Conservation (phyloP, 78 protist species). For the Carpediemonas membranifera region DNA sequence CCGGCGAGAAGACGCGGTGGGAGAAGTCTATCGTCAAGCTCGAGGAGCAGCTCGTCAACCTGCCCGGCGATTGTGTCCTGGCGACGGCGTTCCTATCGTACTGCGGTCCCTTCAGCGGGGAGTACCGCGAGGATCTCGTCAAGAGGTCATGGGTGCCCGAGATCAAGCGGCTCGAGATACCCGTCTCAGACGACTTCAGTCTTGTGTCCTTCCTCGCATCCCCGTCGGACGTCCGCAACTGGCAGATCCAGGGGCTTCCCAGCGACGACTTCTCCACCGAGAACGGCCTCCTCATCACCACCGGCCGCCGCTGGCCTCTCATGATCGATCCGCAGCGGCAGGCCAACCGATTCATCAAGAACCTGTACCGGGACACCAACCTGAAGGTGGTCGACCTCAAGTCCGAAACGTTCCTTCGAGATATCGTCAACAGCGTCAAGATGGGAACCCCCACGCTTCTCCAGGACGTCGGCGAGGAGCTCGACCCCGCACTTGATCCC, state of each 20-base stretch:
- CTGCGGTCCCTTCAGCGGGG: conserved; percentile 65
- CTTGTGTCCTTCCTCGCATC: conserved; percentile 37
- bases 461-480: conserved; percentile 42
- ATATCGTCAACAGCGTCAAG: conserved; percentile 59
- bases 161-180: neutral
- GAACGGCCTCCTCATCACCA: conserved; percentile 69
- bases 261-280: conserved; percentile 54
- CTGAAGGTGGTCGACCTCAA: conserved; percentile 30
- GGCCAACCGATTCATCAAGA: conserved; percentile 66
- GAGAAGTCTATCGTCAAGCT: conserved; percentile 8
- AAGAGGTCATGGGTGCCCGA: conserved; percentile 15
- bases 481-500: conserved; percentile 47
- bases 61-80: conserved; percentile 67
- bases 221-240: conserved; percentile 55
- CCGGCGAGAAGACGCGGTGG: conserved; percentile 71
- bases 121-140: conserved; percentile 45
- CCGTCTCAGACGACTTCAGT: conserved; percentile 16
- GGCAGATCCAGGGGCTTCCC: conserved; percentile 67
- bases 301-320: conserved; percentile 70
- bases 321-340: conserved; percentile 80
- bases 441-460: conserved; percentile 66
- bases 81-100: conserved; percentile 73
- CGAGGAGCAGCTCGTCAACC: conserved; percentile 13
- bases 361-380: conserved; percentile 34
- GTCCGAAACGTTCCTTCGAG: conserved; percentile 22